Base-by-base conservation (phyloP, 768 basidiomycete species). In the Postia placenta region DNA sequence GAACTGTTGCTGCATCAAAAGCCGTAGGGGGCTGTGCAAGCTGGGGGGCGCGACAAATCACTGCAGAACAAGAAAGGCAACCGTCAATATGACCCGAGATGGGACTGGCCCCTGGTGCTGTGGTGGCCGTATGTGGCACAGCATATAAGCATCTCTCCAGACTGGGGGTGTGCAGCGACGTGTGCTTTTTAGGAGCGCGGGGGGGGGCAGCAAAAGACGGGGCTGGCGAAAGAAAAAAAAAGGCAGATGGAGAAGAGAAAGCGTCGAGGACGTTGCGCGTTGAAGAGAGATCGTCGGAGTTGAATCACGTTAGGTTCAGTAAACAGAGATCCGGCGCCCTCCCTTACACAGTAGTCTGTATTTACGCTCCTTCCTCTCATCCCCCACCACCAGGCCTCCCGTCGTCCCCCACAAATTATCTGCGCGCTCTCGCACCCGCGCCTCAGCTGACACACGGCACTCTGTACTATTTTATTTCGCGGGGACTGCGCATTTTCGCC, bases 251-350 rank as follows among this genome's bases (percentile, higher is more conserved):
- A n/a, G 33, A 47, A 33, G 51, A 48, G 28, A 48, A 45, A 42
- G 46, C 35, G 41, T 44, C 49, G 49, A 53, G 51, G 49, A 45
- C 47, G 51, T 15, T 53, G 52, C 55, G 49, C 42, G 47, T 48
- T 51, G 48, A 15, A 7, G 15, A 33, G 47, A 49, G 48, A 35
- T 26, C 26, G 60, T 56, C 60, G 60, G 60, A 62, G 59, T 62
- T 62, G 58, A 59, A 61, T 59, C 56, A 56, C 49, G 39, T n/a
- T 46, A 56, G 30, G 47, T 58, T 51, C 60, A 61, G 55, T 56
- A 56, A 61, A 52, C 56, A 55, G n/a, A n/a, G 58, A 62, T 61
- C 56, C 56, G 58, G 56, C 53, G n/a, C n/a, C n/a, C n/a, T 44
- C 53, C 53, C 60, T 51, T 53, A 41, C 35, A 30, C 45, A 23